Conservation (phyloP, 2,329 filamentous ascomycete species). For the Microdochium nivale region DNA sequence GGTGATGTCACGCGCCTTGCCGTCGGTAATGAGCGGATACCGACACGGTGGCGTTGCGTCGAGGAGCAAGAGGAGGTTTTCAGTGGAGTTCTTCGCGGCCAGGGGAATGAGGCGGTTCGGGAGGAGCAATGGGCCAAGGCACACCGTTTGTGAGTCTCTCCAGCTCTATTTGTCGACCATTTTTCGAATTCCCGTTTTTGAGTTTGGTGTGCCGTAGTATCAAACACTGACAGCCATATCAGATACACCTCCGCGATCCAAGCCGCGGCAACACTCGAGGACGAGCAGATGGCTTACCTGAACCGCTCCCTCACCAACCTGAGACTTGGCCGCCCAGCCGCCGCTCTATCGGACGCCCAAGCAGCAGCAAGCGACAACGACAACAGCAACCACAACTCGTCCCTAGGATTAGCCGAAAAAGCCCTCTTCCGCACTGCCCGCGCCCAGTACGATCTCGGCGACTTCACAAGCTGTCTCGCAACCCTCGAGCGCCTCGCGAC, state of each 20-base stretch:
- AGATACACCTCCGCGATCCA: constrained; percentile 29
- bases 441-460: constrained; percentile 32
- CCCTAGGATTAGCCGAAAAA: constrained; percentile 34
- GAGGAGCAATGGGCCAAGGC: constrained; percentile 17
- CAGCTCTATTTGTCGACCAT: too few relatives aligned
- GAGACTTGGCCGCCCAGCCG: constrained; percentile 14
- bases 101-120: constrained; percentile 25
- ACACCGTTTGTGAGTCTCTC: constrained; percentile 18
- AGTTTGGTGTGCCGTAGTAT: too few relatives aligned
- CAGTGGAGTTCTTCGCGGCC: too few relatives aligned
- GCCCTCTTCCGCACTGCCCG: constrained; percentile 32
- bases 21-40: constrained; percentile 26
- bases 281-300: constrained; percentile 21
- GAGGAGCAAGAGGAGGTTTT: background rate
- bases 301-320: constrained; percentile 27
- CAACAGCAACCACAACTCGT: too few relatives aligned
- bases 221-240: background rate
- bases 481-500: constrained; percentile 22
- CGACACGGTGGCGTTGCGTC: constrained; percentile 22
- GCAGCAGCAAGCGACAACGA: constrained; percentile 3
- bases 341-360: constrained; percentile 21
- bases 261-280: constrained; percentile 21
- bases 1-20: constrained; percentile 34
- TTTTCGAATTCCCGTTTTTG: too few relatives aligned
- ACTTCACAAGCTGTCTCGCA: constrained; percentile 25